Base-by-base conservation (phyloP, 805 yeast genomes). In the Sungouiozyma intestinalis region DNA sequence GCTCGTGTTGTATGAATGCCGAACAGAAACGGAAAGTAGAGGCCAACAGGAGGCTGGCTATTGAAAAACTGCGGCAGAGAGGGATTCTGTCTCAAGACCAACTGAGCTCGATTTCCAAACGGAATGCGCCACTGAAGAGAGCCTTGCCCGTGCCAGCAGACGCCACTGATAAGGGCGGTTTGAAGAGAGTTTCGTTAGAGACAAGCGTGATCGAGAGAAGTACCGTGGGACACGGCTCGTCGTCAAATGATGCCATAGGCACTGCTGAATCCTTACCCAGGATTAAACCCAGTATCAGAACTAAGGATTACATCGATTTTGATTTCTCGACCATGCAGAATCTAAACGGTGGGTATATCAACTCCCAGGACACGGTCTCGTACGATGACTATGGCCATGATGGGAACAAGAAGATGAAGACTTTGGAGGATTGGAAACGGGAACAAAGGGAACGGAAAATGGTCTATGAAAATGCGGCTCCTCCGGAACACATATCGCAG, bases 241-340 rank as follows among this genome's bases (percentile, higher is more conserved):
- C n/a, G n/a, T n/a, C n/a, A n/a, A n/a, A n/a, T n/a, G n/a, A n/a
- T n/a, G n/a, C n/a, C n/a, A n/a, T n/a, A n/a, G n/a, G n/a, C n/a
- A n/a, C n/a, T n/a, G n/a, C n/a, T n/a, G 38, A 21, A 36, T 20
- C 13, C 11, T 33, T 6, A 15, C 21, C 16, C 13, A 20, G 59
- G 42, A 61, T 64, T 24, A 49, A 64, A 16, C 79, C 79, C 1
- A 65, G 73, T 16, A 73, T 82, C 20, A 68, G 71, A 44, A 75
- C 72, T 40, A 67, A 72, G 29, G 87, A 82, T 51, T 84, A 82
- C 55, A 83, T 84, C 24, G 92, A 84, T 46, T 85, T 79, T 60
- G 97, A 92, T 62, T 75, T 92, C 50, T 75, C 97, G 2, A 82
- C 86, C n/a, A 83, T 94, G 86, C 75, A 76, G 48, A 96, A 92